Evolutionary conservation across 345 rosid species (phyloP).

Genomic region (Brassica incana): DNA sequence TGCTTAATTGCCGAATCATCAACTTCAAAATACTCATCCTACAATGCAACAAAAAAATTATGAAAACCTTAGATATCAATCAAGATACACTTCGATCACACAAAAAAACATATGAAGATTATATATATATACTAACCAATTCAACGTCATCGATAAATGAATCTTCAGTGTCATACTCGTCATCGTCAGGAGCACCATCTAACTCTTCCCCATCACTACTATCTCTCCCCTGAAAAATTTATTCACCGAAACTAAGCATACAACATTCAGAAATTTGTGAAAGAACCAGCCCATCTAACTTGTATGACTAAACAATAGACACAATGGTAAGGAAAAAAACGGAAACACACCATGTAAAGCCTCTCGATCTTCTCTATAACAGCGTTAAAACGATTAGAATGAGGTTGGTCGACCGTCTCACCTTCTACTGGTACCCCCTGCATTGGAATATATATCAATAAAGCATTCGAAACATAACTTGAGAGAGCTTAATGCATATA

Average conservation of each 20-base stretch:
- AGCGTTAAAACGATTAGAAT: slow-evolving; percentile 80
- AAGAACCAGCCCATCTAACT: background rate
- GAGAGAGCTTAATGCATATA: no score
- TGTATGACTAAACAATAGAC: background rate
- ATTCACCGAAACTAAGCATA: slow-evolving; percentile 26
- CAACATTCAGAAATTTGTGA: background rate
- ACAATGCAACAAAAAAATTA: slow-evolving; percentile 32
- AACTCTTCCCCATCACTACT: slow-evolving; percentile 95
- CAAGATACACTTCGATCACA: background rate
- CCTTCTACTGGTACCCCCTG: slow-evolving; percentile 58
- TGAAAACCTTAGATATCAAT: slow-evolving; percentile 4
- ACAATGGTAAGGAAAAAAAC: background rate
- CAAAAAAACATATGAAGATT: background rate
- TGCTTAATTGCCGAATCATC: slow-evolving; percentile 89
- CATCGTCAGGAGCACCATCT: slow-evolving; percentile 84
- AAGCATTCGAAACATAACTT: background rate
- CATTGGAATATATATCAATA: slow-evolving; percentile 13
- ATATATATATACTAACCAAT: slow-evolving; percentile 57
- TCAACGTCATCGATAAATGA: slow-evolving; percentile 96
- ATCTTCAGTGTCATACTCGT: slow-evolving; percentile 96
- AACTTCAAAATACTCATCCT: slow-evolving; percentile 98
- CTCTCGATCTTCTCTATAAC: slow-evolving; percentile 99
- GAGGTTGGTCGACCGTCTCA: slow-evolving; percentile 58
- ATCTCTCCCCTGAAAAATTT: slow-evolving; percentile 72
- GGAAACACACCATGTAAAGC: slow-evolving; percentile 45